Evolutionary conservation across 495 filamentous ascomycete species (phyloP), one percentile per base, ranked within the genome.

Genomic region (Lophium mytilinum): DNA sequence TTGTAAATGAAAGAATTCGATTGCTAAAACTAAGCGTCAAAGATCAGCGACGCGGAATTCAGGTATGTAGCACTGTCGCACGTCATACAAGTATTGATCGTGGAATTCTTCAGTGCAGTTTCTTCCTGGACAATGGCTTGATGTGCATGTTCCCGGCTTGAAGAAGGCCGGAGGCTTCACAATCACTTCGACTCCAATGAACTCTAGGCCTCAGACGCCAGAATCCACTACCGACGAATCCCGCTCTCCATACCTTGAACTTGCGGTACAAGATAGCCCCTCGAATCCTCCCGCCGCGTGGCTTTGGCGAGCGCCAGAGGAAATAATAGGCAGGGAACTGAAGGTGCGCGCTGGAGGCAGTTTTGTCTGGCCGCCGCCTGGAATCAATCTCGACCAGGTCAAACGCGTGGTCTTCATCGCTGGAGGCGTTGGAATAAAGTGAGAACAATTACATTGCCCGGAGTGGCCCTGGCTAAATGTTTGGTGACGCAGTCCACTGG

Each of bases 71-170:
- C 51, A 12, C 30, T 49, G 10, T 12, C 41, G 15, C 15, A 19
- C 37, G 35, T 18, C 12, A n/a, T 24, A 59, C 37, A 42, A 50
- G 53, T 45, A 33, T 53, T 50, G 50, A 37, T 37, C 12, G 52
- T 57, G 51, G 55, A 65, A 60, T 45, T 21, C 40, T 42, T 58
- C 62, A 59, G 53, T 49, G 4, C 50, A 83, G 80, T 93, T 92
- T 70, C 73, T 84, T 30, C 85, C 91, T 1, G 91, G 91, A 36
- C 91, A 96, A 77, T 96, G 90, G 90, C 77, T 96, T 52, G 91
- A 96, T 66, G 82, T 91, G 6, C 81, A 88, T 64, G 76, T 87
- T 47, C 87, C 88, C 0, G 70, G 71, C 30, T 72, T 86, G 45
- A 57, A 78, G 46, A 80, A 83, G 68, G 83, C 88, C 2, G 89